Evolutionary conservation across 2,329 filamentous ascomycete genomes (phyloP), one percentile per base, ranked within the genome.

Genomic region (Aspergillus transmontanensis): DNA sequence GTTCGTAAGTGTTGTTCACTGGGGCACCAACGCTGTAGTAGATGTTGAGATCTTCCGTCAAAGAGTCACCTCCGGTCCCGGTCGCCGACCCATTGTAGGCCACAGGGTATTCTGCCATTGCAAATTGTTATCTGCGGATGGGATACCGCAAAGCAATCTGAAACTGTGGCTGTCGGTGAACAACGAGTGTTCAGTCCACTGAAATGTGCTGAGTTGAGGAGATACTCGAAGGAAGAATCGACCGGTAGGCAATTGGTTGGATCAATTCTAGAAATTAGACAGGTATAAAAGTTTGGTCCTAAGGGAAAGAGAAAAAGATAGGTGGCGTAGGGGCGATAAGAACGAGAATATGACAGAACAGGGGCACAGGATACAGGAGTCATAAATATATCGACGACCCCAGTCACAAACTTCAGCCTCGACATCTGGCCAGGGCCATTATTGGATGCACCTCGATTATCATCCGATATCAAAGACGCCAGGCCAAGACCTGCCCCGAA

Each of bases 1-100:
- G 28, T 39, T 16, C 26, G 7, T 16, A 32, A 19, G 9, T 34
- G 19, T 28, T 19, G 21, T 11, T 21, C 9, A n/a, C 30, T 12
- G 9, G 65, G 70, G 43, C 7, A 64, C 64, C 16, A 50, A 73
- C 73, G 72, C 92, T 86, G 81, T 96, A 97, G 79, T 87, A 96
- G 71, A 94, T 81, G 79, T 97, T 97, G 69, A 96, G 85, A 78
- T 97, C 87, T 68, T 91, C 81, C 1, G 81, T 81, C 64, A 88
- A 79, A 30, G 90, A 84, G 80, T 88, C 80, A 81, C 91, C 91
- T 67, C 91, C 91, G 9, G 85, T 87, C 10, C 67, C 73, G 26
- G 81, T 77, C 41, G 80, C 80, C 21, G 88, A 88, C 73, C 85
- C 86, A 80, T 92, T 92, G 80, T 89, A 91, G 26, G 85, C 80